A percentile compares a stretch with the other conserved stretches of the same genome.
Conservation (phyloP, 371 early-diverging fungal species). For the Mortierella sp. region DNA sequence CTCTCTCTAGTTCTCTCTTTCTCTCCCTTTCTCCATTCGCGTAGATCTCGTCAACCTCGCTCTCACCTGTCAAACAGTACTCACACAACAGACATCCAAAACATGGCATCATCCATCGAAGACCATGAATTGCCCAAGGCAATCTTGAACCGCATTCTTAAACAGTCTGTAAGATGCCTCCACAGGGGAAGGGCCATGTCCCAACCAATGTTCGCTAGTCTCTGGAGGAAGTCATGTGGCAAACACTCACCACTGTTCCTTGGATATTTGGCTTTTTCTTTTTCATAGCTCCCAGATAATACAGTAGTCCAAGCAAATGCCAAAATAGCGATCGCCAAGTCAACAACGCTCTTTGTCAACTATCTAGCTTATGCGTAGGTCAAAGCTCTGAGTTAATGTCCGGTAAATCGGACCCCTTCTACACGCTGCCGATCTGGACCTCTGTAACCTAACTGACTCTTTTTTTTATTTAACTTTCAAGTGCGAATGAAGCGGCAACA, state of each 20-base stretch:
- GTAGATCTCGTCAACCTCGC: neutral
- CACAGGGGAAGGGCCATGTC: too few relatives aligned
- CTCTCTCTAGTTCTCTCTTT: too few relatives aligned
- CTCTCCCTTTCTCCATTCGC: neutral
- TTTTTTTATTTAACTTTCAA: too few relatives aligned
- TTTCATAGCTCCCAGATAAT: constrained; percentile 67
- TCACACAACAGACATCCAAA: neutral
- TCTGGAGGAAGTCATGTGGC: too few relatives aligned
- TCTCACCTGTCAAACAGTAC: neutral
- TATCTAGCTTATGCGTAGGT: constrained; percentile 68
- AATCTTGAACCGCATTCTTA: constrained; percentile 67
- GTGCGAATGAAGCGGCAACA: constrained; percentile 66
- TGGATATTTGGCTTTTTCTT: neutral
- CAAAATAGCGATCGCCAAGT: constrained; percentile 67
- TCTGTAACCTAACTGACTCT: too few relatives aligned
- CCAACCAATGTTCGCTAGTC: too few relatives aligned
- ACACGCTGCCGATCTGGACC: too few relatives aligned
- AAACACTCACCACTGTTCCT: too few relatives aligned
- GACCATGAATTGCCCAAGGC: constrained; percentile 69
- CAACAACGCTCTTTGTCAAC: constrained; percentile 71
- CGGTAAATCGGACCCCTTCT: too few relatives aligned
- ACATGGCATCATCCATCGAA: constrained; percentile 59
- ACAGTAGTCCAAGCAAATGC: constrained; percentile 71
- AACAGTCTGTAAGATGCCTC: constrained; percentile 58
- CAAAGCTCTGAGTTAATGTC: too few relatives aligned